phyloP scores from a whole-genome alignment of 2,329 filamentous ascomycete species.

The Fusarium secorum region DNA sequence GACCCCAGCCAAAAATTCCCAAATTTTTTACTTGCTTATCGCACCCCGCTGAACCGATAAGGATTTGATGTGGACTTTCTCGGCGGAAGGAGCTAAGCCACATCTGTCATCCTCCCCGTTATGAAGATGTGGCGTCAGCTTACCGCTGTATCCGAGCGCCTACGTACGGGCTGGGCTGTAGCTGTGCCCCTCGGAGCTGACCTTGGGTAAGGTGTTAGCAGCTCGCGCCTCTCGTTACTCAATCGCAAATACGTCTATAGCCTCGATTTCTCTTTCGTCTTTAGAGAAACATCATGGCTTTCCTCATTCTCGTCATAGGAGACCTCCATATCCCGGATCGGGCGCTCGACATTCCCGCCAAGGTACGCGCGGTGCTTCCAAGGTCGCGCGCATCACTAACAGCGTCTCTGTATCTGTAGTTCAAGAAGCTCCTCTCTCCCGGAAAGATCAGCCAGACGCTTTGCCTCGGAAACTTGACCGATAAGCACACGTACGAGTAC shows the following conservation, averaged over 20 bases:
- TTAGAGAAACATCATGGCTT: slow-evolving; percentile 70
- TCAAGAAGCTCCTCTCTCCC: slow-evolving; percentile 84
- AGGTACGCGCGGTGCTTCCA: slow-evolving; percentile 62
- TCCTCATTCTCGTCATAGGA: slow-evolving; percentile 89
- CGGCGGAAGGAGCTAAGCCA: slow-evolving; percentile 9
- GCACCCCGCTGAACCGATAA: slow-evolving; percentile 42
- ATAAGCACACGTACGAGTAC: slow-evolving; percentile 82
- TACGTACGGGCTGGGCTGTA: slow-evolving; percentile 34
- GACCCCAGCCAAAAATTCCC: slow-evolving; percentile 39
- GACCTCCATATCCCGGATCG: slow-evolving; percentile 94
- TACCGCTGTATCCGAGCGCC: slow-evolving; percentile 45
- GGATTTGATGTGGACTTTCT: slow-evolving; percentile 15
- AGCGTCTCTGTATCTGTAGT: slow-evolving; percentile 57
- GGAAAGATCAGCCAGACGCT: slow-evolving; percentile 85
- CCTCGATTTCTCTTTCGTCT: slow-evolving; percentile 33
- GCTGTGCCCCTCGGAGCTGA: slow-evolving; percentile 42
- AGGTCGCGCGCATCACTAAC: slow-evolving; percentile 37
- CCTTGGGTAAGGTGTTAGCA: slow-evolving; percentile 39
- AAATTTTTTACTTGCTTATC: slow-evolving; percentile 45
- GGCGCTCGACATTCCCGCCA: slow-evolving; percentile 88
- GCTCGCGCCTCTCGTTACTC: slow-evolving; percentile 33
- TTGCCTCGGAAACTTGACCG: slow-evolving; percentile 81
- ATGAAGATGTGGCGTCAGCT: slow-evolving; percentile 27
- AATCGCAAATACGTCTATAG: slow-evolving; percentile 32
- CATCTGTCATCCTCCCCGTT: slow-evolving; percentile 29